Evolutionary conservation across 164 flowering plant genomes (phyloP).

Genomic region (Magnolia officinalis): DNA sequence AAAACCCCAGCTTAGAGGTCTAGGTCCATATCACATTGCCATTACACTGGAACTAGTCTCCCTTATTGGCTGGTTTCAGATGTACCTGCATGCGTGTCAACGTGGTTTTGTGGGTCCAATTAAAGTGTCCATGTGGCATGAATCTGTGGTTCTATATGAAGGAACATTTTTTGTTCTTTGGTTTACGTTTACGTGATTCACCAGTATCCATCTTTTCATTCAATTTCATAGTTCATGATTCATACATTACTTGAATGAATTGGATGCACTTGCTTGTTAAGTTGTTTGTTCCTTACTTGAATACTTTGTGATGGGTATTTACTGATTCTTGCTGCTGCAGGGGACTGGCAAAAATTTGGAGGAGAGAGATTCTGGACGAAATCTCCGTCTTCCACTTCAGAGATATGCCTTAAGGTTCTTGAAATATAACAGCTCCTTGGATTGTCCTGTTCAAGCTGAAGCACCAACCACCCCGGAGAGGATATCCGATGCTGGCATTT

Average conservation of each 20-base stretch:
- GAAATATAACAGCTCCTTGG: constrained; percentile 39
- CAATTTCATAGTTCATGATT: neutral
- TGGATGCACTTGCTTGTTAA: neutral
- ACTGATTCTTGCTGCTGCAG: constrained; percentile 26
- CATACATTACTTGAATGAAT: neutral
- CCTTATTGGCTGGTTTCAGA: neutral
- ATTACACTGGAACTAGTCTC: neutral
- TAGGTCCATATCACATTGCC: neutral
- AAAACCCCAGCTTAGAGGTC: neutral
- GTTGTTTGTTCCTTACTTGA: neutral
- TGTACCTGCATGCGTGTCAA: neutral
- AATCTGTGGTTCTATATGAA: neutral
- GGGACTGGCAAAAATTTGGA: constrained; percentile 26
- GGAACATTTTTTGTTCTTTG: neutral
- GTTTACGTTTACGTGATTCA: neutral
- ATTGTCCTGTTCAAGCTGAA: constrained; percentile 42
- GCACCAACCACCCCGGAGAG: constrained; percentile 64
- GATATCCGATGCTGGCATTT: constrained; percentile 40
- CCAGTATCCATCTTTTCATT: neutral
- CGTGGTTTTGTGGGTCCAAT: no score
- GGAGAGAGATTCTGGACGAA: constrained; percentile 22
- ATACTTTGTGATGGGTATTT: neutral
- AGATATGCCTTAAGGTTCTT: constrained; percentile 78
- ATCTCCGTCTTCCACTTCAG: constrained; percentile 29
- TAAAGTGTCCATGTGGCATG: no score